Base-by-base conservation (phyloP, 805 yeast species). In the Spencermartinsiella europaea region DNA sequence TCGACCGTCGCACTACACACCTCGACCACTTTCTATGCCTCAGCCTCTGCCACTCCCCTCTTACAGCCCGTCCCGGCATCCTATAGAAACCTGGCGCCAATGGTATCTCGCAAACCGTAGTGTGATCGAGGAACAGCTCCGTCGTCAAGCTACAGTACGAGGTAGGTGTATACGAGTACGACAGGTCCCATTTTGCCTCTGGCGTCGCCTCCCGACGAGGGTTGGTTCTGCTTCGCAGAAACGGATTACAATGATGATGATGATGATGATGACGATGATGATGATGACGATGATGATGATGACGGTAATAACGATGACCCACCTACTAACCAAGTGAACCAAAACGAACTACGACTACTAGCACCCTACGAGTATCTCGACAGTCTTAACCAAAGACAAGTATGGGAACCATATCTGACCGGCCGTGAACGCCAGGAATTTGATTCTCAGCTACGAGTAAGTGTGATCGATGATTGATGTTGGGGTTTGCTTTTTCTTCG, bases 361-460 rank as follows among this genome's bases (percentile, higher is more conserved):
- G 57, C 62, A 5, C 59, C 60, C 16, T 59, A 59, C 38, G 63
- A 59, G 41, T 59, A 59, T 42, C 60, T 56, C 7, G 63, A 59
- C 40, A 46, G 59, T 19, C 51, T 59, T 28, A 59, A 59, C 44
- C 63, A 59, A 36, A 50, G 61, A 2, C 62, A 56, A 40, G 45
- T 55, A 5, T 59, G 63, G 63, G 55, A 56, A 39, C 62, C 63
- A 3, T 58, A 50, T 39, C 49, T 59, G 20, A 57, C 63, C 5
- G 63, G 63, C 14, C 37, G 52, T 3, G 63, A 59, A 34, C 49
- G 63, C 2, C 54, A 53, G 28, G 58, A 58, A 42, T 59, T 59
- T 45, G 63, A 59, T 43, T 40, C 56, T 7, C 63, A 59, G 21
- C 39, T 59, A 38, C 40, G 61, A 27, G 57, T 55, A 51, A 46